Evolutionary conservation across 2,329 filamentous ascomycete genomes (phyloP).

Genomic region (Monilinia aucupariae): DNA sequence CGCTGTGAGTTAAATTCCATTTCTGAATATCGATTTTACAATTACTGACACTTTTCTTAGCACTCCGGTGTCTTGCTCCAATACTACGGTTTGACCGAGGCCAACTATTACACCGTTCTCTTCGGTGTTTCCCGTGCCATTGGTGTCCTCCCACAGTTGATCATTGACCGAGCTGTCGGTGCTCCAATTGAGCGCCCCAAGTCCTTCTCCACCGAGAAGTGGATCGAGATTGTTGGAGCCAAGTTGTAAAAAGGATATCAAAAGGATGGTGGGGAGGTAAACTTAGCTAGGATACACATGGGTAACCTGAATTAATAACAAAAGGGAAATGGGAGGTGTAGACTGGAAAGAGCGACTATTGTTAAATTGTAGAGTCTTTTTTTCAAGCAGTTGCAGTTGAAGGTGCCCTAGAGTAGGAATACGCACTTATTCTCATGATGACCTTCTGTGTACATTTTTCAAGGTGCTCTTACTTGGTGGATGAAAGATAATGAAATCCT

Average conservation of each 20-base stretch:
- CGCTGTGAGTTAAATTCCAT: conserved; percentile 42
- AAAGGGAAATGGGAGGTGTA: conserved; percentile 22
- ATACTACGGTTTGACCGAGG: conserved; percentile 98
- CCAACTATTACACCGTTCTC: conserved; percentile 99
- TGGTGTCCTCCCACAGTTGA: conserved; percentile 97
- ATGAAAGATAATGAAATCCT: not conserved
- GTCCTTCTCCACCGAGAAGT: conserved; percentile 96
- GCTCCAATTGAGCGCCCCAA: conserved; percentile 98
- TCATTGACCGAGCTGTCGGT: conserved; percentile 97
- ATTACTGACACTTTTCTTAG: not conserved
- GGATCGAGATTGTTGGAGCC: conserved; percentile 84
- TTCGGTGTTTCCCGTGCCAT: conserved; percentile 98
- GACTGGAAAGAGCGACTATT: conserved; percentile 31
- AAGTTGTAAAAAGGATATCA: conserved; percentile 62
- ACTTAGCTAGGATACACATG: conserved; percentile 19
- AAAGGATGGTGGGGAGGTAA: conserved; percentile 8
- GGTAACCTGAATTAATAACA: conserved; percentile 7
- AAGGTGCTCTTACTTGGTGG: not conserved
- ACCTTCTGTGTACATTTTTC: not conserved
- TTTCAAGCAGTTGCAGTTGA: conserved; percentile 27
- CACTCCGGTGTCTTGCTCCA: conserved; percentile 99
- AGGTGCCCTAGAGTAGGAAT: conserved; percentile 8
- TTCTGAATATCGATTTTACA: too few species aligned
- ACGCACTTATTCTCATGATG: conserved; percentile 4
- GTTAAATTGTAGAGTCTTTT: conserved; percentile 27